Base-by-base conservation (phyloP, 1,284 basidiomycete species). In the Moniliophthora roreri region DNA sequence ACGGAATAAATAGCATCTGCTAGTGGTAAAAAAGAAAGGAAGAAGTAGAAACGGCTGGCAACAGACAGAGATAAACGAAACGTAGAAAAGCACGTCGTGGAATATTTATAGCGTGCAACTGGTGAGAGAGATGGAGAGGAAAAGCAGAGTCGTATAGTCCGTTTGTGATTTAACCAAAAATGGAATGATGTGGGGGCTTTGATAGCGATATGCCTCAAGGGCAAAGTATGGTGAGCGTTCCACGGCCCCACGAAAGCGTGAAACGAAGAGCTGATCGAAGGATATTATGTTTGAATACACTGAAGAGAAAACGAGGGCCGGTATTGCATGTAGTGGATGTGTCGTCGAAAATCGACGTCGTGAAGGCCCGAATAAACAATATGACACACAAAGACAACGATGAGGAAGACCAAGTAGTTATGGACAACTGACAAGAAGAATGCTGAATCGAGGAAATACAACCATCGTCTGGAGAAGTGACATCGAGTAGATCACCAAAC, bases 251-350 rank as follows among this genome's bases (percentile, higher is more conserved):
- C 15, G 15, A 32, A 11, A 32, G 11, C 28, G 28, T 32, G 28
- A 6, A 32, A 32, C 28, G 28, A n/a, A n/a, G n/a, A n/a, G n/a
- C n/a, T 32, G 28, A 32, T 32, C 28, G 28, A 32, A 32, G 28
- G 15, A 32, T 28, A 46, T 46, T 46, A 46, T 46, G 44, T 46
- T 46, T 46, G 44, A 46, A 46, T 46, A 46, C 44, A 46, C 26
- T 46, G 44, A 26, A 28, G 26, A 46, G 24, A 32, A 46, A 46
- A n/a, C 24, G 26, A 28, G 44, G 44, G 44, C 44, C 44, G 24
- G 24, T 46, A 32, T 15, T 46, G 44, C 24, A 28, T n/a, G 26
- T 28, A 46, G 44, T 28, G 26, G 44, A 32, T 46, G 26, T 46
- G 21, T 15, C 28, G 28, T 32, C 28, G 28, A 28, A 15, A 13